Evolutionary conservation across 2,329 filamentous ascomycete species (phyloP).

Genomic region (Diaporthe batatas): DNA sequence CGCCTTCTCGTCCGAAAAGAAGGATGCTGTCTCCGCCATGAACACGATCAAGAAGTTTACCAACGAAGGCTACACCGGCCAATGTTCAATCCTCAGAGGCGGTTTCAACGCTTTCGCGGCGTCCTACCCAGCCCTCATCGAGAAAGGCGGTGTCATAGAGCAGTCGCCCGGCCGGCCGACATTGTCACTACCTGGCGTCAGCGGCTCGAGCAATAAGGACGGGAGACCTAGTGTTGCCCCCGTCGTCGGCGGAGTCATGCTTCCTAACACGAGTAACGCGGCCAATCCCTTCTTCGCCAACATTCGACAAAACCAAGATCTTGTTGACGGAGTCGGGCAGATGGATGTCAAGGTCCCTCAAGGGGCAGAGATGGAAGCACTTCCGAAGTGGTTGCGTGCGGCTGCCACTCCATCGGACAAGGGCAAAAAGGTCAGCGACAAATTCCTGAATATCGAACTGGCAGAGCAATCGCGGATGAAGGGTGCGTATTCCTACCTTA

Average conservation of each 20-base stretch:
- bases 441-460: conserved; percentile 86
- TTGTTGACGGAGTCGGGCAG: conserved; percentile 93
- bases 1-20: conserved; percentile 78
- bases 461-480: conserved; percentile 94
- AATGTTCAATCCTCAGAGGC: conserved; percentile 81
- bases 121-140: conserved; percentile 75
- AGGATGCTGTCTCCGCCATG: conserved; percentile 83
- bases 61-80: conserved; percentile 83
- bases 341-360: conserved; percentile 67
- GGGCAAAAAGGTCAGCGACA: conserved; percentile 84
- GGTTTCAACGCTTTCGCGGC: conserved; percentile 83
- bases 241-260: conserved; percentile 89
- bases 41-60: conserved; percentile 96
- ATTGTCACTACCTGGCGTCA: conserved; percentile 62
- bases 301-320: conserved; percentile 95
- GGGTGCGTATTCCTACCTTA: conserved; percentile 72
- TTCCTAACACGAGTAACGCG: conserved; percentile 77
- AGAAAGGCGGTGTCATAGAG: conserved; percentile 53
- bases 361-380: conserved; percentile 58
- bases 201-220: conserved; percentile 57
- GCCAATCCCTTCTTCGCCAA: conserved; percentile 95
- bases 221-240: conserved; percentile 69
- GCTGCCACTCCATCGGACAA: conserved; percentile 77
- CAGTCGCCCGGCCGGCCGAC: conserved; percentile 55
- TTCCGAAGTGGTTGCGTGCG: conserved; percentile 83